Evolutionary conservation across 2,329 filamentous ascomycete genomes (phyloP), one percentile per base, ranked within the genome.

Genomic region (Albifimbria verrucaria): DNA sequence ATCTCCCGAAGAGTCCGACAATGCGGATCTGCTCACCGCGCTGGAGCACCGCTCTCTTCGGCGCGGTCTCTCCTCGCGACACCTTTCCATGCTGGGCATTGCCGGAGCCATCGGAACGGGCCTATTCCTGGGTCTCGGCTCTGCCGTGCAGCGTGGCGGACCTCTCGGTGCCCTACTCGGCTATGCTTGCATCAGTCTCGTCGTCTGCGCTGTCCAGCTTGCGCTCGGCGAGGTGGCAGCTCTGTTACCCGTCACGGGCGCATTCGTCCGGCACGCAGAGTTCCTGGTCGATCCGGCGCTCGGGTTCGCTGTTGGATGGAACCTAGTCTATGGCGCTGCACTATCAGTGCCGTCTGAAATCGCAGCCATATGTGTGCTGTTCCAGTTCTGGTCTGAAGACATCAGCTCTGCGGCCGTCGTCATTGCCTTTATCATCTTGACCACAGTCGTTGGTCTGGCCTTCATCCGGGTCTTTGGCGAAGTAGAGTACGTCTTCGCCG

Each of bases 71-170:
- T 22, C 41, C 39, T 55, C 73, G 52, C 72, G 77, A 44, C 77
- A 79, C 63, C 70, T 79, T 56, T 75, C 79, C 61, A 77, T 79
- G 70, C 77, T 78, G 62, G 75, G 73, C 50, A 73, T 80, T 17
- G 76, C 73, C 55, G 75, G 76, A 48, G 73, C 75, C 55, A 56
- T 66, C 71, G 81, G 80, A 59, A 83, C 80, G 26, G 87, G 88
- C 73, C 77, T 90, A 10, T 90, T 90, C 66, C 85, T 91, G 54
- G 82, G 85, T 47, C 86, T 85, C 2, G 86, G 85, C 48, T 67
- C 67, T 43, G 84, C 85, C 32, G 71, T 89, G 50, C 72, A 77
- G 22, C 73, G 68, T n/a, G 86, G 85, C 62, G 87, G 86, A 23
- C 87, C 86, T 9, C 62, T 77, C 56, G 63, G 61, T 10, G 53